Evolutionary conservation across 345 rosid species (phyloP), one percentile per base, ranked within the genome.

Genomic region (Gynandropsis gynandra): DNA sequence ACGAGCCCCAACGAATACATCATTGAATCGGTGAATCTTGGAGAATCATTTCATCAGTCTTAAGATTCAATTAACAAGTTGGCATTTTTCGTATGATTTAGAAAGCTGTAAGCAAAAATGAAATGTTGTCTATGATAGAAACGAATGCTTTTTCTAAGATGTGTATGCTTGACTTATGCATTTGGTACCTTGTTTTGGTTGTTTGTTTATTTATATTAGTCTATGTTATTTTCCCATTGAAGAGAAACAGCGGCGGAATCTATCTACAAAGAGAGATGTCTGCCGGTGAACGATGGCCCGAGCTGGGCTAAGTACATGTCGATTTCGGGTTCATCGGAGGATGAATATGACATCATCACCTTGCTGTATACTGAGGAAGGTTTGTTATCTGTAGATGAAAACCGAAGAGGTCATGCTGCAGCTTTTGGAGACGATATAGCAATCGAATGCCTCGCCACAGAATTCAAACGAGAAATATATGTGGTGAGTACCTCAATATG

Each of bases 401-500:
- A 88, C 40, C 67, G 90, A 58, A n/a, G n/a, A n/a, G 66, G 99
- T 3, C 94, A 70, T 54, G 86, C 95, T 5, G 99, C 97, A 0
- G 95, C 99, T 1, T 92, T 92, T 43, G 99, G 99, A n/a, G 99
- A 92, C 72, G 99, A 92, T 50, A 83, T 92, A 15, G 99, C 99
- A 1, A 88, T 92, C 0, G 94, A 92, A 56, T 88, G 94, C 63
- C n/a, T 92, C 33, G 98, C 97, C 9, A 92, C 97, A 12, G 95
- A 92, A 78, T 88, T 92, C 71, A 80, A 83, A 64, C 78, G 95
- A 21, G 97, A 92, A 73, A 78, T 92, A 42, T 92, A 72, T 63
- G 97, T 87, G 68, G 98, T n/a, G n/a, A n/a, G n/a, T n/a, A n/a
- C n/a, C n/a, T n/a, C n/a, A n/a, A n/a, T n/a, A n/a, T n/a, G n/a